Conservation (phyloP, 257 asterid genomes). For the Solanum pimpinellifolium region DNA sequence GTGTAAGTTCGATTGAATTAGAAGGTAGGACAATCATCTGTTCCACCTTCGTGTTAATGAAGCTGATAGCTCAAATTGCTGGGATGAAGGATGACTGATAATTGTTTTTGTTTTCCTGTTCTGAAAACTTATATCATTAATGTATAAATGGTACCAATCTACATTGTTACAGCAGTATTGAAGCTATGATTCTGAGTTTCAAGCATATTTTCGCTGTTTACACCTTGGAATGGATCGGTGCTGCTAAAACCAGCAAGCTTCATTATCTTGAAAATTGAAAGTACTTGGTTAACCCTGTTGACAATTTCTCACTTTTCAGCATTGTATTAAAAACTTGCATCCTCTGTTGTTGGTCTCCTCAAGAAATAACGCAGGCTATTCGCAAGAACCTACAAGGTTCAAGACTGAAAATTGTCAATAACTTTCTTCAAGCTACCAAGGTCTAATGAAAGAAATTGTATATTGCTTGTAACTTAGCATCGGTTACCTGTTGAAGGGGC, state of each 20-base stretch:
- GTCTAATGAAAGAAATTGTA: not conserved
- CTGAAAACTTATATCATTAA: not conserved
- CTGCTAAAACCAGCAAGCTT: not conserved
- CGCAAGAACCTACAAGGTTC: slow-evolving; percentile 58
- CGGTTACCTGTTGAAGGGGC: slow-evolving; percentile 84
- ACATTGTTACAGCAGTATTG: not conserved
- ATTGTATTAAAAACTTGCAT: slow-evolving; percentile 57
- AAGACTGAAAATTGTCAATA: not conserved
- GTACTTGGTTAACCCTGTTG: not conserved
- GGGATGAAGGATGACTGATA: not conserved
- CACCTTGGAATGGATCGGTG: not conserved
- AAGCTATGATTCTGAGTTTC: not conserved
- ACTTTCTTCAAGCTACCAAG: not conserved
- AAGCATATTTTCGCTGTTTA: not conserved
- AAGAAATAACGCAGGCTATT: slow-evolving; percentile 76
- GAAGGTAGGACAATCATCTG: not conserved
- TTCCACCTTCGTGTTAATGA: not conserved
- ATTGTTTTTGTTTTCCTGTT: not conserved
- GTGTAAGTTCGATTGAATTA: not conserved
- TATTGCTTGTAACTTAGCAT: not conserved
- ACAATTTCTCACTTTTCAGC: not conserved
- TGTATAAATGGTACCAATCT: not conserved
- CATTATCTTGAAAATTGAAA: not conserved
- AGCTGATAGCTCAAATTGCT: not conserved
- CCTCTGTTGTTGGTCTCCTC: slow-evolving; percentile 86